Base-by-base conservation (phyloP, 2,329 filamentous ascomycete species). In the Apiospora pterosperma region DNA sequence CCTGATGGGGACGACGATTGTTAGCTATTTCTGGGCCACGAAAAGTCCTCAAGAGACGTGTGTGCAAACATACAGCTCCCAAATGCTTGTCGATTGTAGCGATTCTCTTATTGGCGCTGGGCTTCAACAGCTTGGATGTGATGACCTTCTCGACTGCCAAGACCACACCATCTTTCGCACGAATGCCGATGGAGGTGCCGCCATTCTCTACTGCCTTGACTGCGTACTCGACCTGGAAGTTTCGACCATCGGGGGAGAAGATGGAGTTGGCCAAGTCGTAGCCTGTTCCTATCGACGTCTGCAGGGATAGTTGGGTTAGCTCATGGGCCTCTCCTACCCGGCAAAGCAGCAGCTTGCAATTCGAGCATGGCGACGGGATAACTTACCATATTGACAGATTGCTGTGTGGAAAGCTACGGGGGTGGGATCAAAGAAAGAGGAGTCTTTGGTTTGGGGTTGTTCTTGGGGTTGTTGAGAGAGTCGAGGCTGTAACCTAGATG, bases 221-320 rank as follows among this genome's bases (percentile, higher is more conserved):
- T 71, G 96, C 96, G 80, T 99, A 99, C 86, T 99, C 96, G 80
- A 96, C 93, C 82, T 99, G 96, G 81, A 99, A 99, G 81, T 99
- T 99, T 74, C 96, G 92, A 77, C 96, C 96, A 83, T 99, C 96
- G 71, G 96, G 96, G 60, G 96, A 98, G 86, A 98, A 99, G 84
- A 98, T 96, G 76, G 96, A 98, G 88, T 99, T 99, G 79, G 93
- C 93, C 75, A 99, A 91, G 88, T 99, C 96, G 84, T 99, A 99
- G 77, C 96, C 96, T 75, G 96, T 99, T 78, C 96, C 96, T 91
- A 99, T 99, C 77, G 96, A 99, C 76, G 96, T 99, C 96, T 99
- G 72, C 60, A 62, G 60, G 23, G 60, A 62, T 31, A 7, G 16
- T n/a, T n/a, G 5, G 59, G 36, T 61, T 25, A 61, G 59, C 48